Conservation (phyloP, 371 early-diverging fungal species). For the Mortierella sp. region DNA sequence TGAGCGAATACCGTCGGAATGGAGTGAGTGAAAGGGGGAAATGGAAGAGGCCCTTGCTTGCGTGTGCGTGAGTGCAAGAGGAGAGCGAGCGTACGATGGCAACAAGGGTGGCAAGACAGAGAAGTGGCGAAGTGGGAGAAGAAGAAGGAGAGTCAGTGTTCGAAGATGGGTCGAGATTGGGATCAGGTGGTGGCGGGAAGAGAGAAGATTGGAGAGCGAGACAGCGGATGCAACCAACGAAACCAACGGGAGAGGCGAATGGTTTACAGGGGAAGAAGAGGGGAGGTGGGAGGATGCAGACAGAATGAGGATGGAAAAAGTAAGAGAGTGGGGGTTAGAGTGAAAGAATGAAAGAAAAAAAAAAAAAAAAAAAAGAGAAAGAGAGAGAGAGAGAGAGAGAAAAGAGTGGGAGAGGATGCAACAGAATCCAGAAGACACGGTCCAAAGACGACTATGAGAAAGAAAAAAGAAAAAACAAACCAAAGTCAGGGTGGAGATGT, state of each 20-base stretch:
- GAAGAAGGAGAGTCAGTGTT: background rate
- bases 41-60: background rate
- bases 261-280: background rate
- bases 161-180: too few species aligned
- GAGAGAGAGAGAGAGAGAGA: slow-evolving; percentile 2
- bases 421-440: background rate
- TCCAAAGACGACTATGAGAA: background rate
- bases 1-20: background rate
- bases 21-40: background rate
- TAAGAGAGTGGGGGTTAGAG: background rate
- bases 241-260: too few species aligned
- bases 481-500: background rate
- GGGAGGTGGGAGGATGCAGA: background rate
- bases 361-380: background rate
- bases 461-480: background rate
- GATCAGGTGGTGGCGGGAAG: too few species aligned
- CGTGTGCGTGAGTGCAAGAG: background rate
- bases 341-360: background rate
- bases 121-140: too few species aligned
- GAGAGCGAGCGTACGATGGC: too few species aligned
- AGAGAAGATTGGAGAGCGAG: background rate
- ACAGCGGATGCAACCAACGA: background rate
- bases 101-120: too few species aligned
- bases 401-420: background rate
- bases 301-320: background rate